Conservation (phyloP, 2,329 filamentous ascomycete genomes). For the Claviceps sp. region DNA sequence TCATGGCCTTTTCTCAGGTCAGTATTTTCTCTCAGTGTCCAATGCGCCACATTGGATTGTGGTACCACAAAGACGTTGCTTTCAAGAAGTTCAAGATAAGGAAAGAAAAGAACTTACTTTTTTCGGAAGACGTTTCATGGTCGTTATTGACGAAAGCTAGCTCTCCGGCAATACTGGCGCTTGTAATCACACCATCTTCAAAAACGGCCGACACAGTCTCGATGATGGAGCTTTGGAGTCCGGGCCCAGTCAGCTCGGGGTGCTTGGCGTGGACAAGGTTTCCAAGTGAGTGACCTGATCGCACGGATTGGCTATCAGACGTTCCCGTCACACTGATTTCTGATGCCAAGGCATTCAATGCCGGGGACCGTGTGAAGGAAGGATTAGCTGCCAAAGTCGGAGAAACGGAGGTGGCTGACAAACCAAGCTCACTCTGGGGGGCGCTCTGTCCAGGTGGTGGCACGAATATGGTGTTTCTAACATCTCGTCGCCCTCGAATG, state of each 20-base stretch:
- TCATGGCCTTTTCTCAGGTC: constrained; percentile 25
- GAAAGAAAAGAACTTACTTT: constrained; percentile 27
- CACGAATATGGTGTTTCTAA: constrained; percentile 80
- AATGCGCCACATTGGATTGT: neutral
- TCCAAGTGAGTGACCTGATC: constrained; percentile 71
- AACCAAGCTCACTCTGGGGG: neutral
- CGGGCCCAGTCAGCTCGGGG: constrained; percentile 65
- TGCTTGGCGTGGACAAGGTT: constrained; percentile 60
- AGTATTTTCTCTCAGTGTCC: neutral
- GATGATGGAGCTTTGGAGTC: constrained; percentile 78
- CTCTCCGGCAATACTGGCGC: constrained; percentile 69
- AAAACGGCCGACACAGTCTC: constrained; percentile 84
- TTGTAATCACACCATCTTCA: constrained; percentile 57
- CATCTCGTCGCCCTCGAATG: constrained; percentile 76
- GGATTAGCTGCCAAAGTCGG: constrained; percentile 6
- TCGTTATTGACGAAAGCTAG: constrained; percentile 74
- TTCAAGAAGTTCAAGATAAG: neutral
- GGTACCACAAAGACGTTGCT: neutral
- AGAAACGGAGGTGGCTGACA: constrained; percentile 5
- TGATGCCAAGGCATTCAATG: constrained; percentile 45
- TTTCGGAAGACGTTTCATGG: constrained; percentile 27
- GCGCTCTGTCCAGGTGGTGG: constrained; percentile 26
- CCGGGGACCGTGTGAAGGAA: constrained; percentile 26
- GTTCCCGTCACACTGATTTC: constrained; percentile 43
- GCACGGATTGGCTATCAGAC: constrained; percentile 83